phyloP scores from a whole-genome alignment of 805 yeast species.

The Candida alai region DNA sequence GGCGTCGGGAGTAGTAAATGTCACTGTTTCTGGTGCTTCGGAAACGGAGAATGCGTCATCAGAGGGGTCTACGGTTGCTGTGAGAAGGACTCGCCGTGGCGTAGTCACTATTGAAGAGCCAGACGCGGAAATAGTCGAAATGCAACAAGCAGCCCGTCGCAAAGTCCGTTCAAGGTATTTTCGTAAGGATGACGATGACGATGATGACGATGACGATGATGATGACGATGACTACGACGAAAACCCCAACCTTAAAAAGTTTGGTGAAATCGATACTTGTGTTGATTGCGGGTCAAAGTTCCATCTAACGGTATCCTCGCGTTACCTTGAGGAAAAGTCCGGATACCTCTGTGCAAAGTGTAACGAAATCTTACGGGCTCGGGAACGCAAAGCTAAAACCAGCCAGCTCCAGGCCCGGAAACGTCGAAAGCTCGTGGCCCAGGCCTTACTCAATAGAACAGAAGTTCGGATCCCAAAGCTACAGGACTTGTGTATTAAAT shows the following conservation, averaged over 20 bases:
- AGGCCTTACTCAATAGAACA: conserved; percentile 73
- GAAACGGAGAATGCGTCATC: not conserved
- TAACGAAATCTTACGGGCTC: conserved; percentile 38
- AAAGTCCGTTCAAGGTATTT: conserved; percentile 17
- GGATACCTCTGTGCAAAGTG: conserved; percentile 71
- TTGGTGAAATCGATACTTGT: conserved; percentile 58
- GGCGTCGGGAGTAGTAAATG: no score
- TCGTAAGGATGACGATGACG: conserved; percentile 20
- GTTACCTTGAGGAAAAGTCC: conserved; percentile 44
- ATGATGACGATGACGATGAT: conserved; percentile 34
- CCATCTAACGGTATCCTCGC: conserved; percentile 62
- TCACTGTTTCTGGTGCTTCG: conserved; percentile 2
- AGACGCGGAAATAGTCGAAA: conserved; percentile 23
- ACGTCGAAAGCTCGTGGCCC: conserved; percentile 74
- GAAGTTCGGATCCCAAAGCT: conserved; percentile 62
- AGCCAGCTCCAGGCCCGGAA: conserved; percentile 65
- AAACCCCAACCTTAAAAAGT: conserved; percentile 22
- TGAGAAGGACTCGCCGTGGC: conserved; percentile 1
- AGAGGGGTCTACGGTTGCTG: not conserved
- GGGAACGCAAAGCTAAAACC: conserved; percentile 43
- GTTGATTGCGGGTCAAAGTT: conserved; percentile 59
- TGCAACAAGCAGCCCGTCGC: conserved; percentile 29
- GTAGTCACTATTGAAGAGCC: conserved; percentile 7
- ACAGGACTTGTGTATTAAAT: conserved; percentile 76
- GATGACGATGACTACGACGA: conserved; percentile 27